Evolutionary conservation across 2,329 filamentous ascomycete species (phyloP), one percentile per base, ranked within the genome.

Genomic region (Botrytis elliptica): DNA sequence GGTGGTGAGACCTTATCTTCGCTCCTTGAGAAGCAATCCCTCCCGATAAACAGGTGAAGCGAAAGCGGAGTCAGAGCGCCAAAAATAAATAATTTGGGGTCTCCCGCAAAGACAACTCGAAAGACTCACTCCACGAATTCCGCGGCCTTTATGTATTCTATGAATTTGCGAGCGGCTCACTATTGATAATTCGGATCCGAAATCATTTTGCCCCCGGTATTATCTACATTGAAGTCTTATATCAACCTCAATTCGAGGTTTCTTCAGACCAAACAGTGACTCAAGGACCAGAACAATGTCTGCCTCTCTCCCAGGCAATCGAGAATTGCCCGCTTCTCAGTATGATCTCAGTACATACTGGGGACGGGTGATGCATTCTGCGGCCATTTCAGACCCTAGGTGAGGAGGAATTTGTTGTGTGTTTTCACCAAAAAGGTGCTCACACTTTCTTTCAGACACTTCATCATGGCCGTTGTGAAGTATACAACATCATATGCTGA

Each of bases 261-360:
- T n/a, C n/a, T 16, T 38, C 29, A 33, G n/a, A 57, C 66, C 18
- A 42, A 33, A 42, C 44, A 7, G 5, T 42, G 36, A 71, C 44
- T 33, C 55, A 33, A 55, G 25, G 25, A 29, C 44, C n/a, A 6
- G 44, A 63, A 75, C 57, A 55, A 92, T 92, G 90, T 92, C 90
- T 73, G 85, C 90, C 74, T 91, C 90, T 38, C 83, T 92, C 46
- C 89, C 89, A 67, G 90, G 90, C 74, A 84, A 84, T 79, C 92
- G 95, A 83, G 94, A 97, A 83, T 88, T 98, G 77, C 96, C 96
- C 75, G 90, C 91, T 73, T 99, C 96, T 72, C 94, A 94, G 83
- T 95, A 97, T 88, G 93, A 99, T 82, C 87, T 99, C 80, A 89
- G 84, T 81, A 98, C 95, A 65, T 99, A 99, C 85, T 96, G 93